Evolutionary conservation across 2,329 filamentous ascomycete genomes (phyloP), one percentile per base, ranked within the genome.

Genomic region (Cercospora janseana): DNA sequence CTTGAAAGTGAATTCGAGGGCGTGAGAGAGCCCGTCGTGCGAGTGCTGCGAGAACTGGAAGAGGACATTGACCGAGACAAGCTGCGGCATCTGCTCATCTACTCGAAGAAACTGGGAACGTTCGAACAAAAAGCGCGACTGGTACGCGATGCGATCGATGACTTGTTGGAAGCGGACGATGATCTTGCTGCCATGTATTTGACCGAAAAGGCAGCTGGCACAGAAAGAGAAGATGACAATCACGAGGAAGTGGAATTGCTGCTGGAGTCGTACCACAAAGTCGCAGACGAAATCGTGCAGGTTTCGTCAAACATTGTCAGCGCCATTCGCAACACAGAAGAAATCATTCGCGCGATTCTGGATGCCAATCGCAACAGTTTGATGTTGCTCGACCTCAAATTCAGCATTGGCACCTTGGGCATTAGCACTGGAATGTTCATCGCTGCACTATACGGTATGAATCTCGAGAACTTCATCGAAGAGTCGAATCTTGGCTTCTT

Each of bases 371-470:
- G 93, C 60, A 98, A 98, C 74, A 87, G 90, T 6, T 87, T 98
- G 59, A 98, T 98, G 93, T 79, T 98, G 13, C 80, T 97, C 24
- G 93, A 97, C 58, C 83, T 98, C 61, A 95, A 95, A 67, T 95
- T 97, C 73, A 93, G 87, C 66, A 91, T 98, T 53, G 88, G 90
- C 50, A 97, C 93, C 1, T 81, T 98, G 4, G 90, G 91, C n/a
- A 82, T 97, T 40, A 92, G 89, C 47, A 89, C 91, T 66, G 93
- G 93, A 48, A 96, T 93, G 42, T 94, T 97, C 66, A 80, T 96
- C 63, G 94, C 93, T 6, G 91, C 91, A n/a, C 82, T 98, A n/a
- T 98, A 97, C 77, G 93, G 93, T 62, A 97, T 97, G 91, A 98
- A 98, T 74, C 76, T 98, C 58, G 94, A 96, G 68, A 97, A 97